These are phyloP conservation scores for Protea cynaroides DNA, from an alignment of 164 flowering plant genomes.

Conservation along the genomic window DNA sequence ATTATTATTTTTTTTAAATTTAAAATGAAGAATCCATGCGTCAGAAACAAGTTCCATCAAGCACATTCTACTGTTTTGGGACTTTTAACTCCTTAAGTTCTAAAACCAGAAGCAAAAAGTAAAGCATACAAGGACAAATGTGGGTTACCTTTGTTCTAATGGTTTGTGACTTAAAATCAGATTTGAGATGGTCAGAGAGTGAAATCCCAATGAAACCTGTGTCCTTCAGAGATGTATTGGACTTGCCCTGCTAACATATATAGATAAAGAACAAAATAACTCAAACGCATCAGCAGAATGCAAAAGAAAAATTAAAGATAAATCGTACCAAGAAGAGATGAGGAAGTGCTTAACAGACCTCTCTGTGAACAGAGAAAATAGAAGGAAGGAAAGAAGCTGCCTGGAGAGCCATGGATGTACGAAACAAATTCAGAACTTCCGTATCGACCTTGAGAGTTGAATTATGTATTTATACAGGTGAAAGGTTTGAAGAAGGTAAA, in stretches of 20 bases:
- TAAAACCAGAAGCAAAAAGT: no score
- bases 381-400: conserved; percentile 67
- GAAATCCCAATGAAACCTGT: conserved; percentile 57
- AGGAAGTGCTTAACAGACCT: conserved; percentile 31
- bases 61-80: neutral
- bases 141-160: conserved; percentile 49
- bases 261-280: neutral
- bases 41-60: no score
- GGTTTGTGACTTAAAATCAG: conserved; percentile 43
- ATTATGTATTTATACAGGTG: neutral
- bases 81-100: neutral
- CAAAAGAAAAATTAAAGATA: neutral
- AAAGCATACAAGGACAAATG: neutral
- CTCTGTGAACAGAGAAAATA: conserved; percentile 50
- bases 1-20: no score
- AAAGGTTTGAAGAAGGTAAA: neutral
- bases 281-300: neutral
- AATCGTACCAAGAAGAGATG: neutral
- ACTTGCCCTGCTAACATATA: conserved; percentile 41
- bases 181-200: conserved; percentile 44
- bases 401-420: conserved; percentile 61
- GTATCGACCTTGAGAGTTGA: neutral
- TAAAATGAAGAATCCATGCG: no score
- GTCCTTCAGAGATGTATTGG: conserved; percentile 43
- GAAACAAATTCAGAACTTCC: neutral